These are phyloP conservation scores for Monosporascus sp. DNA, from an alignment of 2,329 filamentous ascomycete species.

Conservation along the genomic window DNA sequence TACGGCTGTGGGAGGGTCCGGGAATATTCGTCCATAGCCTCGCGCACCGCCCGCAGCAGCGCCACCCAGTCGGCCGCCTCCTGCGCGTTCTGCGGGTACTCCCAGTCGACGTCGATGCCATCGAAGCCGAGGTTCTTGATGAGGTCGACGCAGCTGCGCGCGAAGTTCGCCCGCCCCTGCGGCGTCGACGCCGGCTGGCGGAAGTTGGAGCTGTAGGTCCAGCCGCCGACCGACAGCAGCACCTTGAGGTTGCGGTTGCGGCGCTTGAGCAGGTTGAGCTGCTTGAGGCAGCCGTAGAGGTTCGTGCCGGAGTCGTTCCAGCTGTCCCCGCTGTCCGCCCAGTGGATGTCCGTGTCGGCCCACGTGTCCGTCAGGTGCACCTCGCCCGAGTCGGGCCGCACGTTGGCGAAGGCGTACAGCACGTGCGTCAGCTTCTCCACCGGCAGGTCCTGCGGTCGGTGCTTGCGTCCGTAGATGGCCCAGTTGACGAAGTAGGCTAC, in stretches of 20 bases:
- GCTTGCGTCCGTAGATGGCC: conserved; percentile 83
- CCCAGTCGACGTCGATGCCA: conserved; percentile 65
- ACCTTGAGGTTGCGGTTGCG: conserved; percentile 79
- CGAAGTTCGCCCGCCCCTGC: conserved; percentile 66
- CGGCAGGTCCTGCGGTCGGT: conserved; percentile 79
- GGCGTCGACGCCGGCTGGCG: conserved; percentile 66
- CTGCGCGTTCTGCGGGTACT: conserved; percentile 51
- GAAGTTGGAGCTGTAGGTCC: conserved; percentile 88
- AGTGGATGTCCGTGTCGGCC: conserved; percentile 70
- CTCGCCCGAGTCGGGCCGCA: conserved; percentile 72
- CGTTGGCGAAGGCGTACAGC: conserved; percentile 86
- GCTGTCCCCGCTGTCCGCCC: conserved; percentile 50
- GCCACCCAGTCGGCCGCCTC: conserved; percentile 56
- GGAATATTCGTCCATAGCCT: conserved; percentile 54
- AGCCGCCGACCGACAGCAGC: conserved; percentile 82
- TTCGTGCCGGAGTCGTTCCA: conserved; percentile 73
- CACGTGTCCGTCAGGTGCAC: conserved; percentile 64
- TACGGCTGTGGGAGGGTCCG: conserved; percentile 34
- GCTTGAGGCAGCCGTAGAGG: conserved; percentile 84
- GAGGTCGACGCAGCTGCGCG: conserved; percentile 65
- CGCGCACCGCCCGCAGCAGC: conserved; percentile 52
- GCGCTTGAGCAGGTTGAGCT: conserved; percentile 78
- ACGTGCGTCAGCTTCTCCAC: conserved; percentile 80
- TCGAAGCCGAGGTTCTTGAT: conserved; percentile 78
- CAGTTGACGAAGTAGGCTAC: conserved; percentile 74